These are phyloP conservation scores for Aspergillus versicolor DNA, from an alignment of 2,329 filamentous ascomycete species.

Conservation along the genomic window DNA sequence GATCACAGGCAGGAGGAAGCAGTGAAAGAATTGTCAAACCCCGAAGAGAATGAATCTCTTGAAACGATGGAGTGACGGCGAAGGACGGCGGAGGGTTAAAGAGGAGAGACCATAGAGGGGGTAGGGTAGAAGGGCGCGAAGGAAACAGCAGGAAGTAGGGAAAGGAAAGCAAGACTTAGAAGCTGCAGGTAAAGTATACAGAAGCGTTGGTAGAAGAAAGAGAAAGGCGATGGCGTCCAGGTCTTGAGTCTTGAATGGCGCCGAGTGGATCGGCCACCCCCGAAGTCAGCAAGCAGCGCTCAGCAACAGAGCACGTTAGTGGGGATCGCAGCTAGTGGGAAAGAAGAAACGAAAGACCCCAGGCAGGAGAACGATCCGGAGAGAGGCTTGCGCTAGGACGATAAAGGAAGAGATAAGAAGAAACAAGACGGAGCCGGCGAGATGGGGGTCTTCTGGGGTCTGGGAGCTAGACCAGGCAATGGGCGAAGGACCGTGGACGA, in stretches of 20 bases:
- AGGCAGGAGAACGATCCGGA: conserved; percentile 16
- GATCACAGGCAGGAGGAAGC: not conserved
- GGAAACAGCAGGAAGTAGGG: conserved; percentile 3
- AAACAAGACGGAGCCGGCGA: conserved; percentile 17
- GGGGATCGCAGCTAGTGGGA: conserved; percentile 14
- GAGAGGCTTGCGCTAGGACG: conserved; percentile 12
- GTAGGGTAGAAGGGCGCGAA: not conserved
- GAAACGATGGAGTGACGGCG: not conserved
- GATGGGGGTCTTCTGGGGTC: conserved; percentile 5
- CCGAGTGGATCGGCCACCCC: conserved; percentile 23
- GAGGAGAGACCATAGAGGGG: conserved; percentile 10
- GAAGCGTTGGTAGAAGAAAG: not conserved
- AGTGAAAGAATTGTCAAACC: not conserved
- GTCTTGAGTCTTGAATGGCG: conserved; percentile 11
- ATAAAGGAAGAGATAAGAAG: conserved; percentile 12
- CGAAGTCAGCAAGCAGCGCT: conserved; percentile 18
- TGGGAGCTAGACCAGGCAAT: conserved; percentile 3
- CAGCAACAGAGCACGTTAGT: conserved; percentile 15
- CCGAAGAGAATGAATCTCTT: not conserved
- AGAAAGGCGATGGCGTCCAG: conserved; percentile 2
- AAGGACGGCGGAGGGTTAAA: conserved; percentile 1
- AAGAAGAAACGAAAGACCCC: conserved; percentile 12
- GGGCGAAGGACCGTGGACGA: not conserved
- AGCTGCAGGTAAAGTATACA: conserved; percentile 6
- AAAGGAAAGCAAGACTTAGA: conserved; percentile 11